These are phyloP conservation scores for Bromus sterilis DNA, from an alignment of 176 grass and related monocot genomes.

Conservation along the genomic window DNA sequence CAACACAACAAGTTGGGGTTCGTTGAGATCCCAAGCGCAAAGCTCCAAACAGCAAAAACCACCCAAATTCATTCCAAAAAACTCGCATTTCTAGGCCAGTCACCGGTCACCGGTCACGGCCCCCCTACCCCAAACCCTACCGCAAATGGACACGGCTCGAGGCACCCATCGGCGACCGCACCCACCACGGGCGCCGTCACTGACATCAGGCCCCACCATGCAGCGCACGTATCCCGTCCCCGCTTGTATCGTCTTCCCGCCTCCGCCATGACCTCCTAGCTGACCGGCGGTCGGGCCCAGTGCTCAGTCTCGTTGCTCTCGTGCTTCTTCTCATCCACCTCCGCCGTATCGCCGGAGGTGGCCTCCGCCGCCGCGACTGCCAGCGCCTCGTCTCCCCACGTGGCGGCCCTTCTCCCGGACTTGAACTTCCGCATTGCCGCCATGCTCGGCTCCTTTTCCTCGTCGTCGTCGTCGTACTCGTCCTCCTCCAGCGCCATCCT, in stretches of 20 bases:
- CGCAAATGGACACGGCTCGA: background rate
- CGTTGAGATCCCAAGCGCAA: background rate
- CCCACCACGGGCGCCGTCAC: background rate
- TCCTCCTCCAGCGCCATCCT: conserved; percentile 14
- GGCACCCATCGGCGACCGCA: background rate
- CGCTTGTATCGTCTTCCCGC: conserved; percentile 19
- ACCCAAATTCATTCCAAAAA: conserved; percentile 9
- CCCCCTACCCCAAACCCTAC: background rate
- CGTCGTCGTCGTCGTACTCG: background rate
- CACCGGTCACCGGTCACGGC: conserved; percentile 1
- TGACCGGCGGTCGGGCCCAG: conserved; percentile 38
- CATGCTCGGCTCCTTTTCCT: conserved; percentile 4
- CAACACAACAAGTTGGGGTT: background rate
- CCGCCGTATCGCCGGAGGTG: background rate
- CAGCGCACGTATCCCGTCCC: background rate
- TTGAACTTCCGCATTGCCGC: conserved; percentile 50
- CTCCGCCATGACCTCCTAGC: conserved; percentile 8
- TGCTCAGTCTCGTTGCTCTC: conserved; percentile 14
- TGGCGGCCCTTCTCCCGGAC: conserved; percentile 52
- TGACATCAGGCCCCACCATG: conserved; percentile 9
- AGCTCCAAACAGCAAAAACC: conserved; percentile 26
- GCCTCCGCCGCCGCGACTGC: background rate
- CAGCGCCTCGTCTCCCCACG: conserved; percentile 50
- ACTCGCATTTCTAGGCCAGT: conserved; percentile 31
- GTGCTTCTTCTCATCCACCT: background rate